Conservation (phyloP, 2,329 filamentous ascomycete species). For the Aspergillus pseudoviridinutans region DNA sequence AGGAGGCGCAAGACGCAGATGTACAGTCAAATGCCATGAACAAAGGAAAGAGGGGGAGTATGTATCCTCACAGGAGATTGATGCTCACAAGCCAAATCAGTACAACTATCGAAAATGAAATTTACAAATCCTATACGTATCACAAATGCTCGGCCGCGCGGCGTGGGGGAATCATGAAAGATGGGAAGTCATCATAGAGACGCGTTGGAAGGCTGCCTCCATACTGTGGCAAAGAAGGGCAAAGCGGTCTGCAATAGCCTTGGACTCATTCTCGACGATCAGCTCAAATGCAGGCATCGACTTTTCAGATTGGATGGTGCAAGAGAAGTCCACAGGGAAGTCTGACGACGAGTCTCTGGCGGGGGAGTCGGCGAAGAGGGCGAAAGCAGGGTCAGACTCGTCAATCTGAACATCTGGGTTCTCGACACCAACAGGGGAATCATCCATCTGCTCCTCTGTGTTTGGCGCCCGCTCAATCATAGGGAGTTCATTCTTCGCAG, state of each 20-base stretch:
- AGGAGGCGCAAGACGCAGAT: neutral
- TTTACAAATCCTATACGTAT: slow-evolving; percentile 21
- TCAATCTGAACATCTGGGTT: slow-evolving; percentile 50
- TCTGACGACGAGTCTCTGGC: slow-evolving; percentile 28
- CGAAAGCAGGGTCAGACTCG: slow-evolving; percentile 47
- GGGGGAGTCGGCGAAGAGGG: slow-evolving; percentile 50
- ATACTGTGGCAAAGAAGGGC: slow-evolving; percentile 37
- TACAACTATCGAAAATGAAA: slow-evolving; percentile 1
- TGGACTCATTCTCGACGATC: slow-evolving; percentile 47
- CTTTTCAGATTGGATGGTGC: slow-evolving; percentile 58
- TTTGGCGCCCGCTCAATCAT: slow-evolving; percentile 40
- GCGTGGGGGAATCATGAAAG: slow-evolving; percentile 33
- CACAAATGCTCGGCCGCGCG: slow-evolving; percentile 15
- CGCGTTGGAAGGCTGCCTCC: slow-evolving; percentile 40
- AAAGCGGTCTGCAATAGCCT: slow-evolving; percentile 28
- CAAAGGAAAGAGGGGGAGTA: neutral
- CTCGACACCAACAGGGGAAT: slow-evolving; percentile 18
- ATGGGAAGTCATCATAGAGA: slow-evolving; percentile 39
- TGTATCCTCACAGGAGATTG: neutral
- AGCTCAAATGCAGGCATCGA: slow-evolving; percentile 59
- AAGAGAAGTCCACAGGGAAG: slow-evolving; percentile 41
- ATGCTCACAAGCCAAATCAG: neutral
- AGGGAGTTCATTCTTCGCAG: slow-evolving; percentile 49
- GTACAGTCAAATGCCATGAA: neutral
- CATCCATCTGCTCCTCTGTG: slow-evolving; percentile 10